Percentiles rank a stretch among this genome's conserved stretches.
Conservation (phyloP, 768 basidiomycete species). For the Psilocybe cubensis region DNA sequence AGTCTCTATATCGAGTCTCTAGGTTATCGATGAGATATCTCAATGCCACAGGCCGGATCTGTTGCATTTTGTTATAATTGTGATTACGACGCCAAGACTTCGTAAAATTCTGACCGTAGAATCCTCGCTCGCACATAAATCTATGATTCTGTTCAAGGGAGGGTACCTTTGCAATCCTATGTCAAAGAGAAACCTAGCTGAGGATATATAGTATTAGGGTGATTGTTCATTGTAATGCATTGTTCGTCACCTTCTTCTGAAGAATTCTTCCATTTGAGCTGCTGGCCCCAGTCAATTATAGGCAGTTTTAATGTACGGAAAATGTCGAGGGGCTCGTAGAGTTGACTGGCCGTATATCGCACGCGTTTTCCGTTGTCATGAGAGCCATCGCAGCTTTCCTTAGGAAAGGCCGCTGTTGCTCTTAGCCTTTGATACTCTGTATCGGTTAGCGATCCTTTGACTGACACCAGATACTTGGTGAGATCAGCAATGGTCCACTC, state of each 20-base stretch:
- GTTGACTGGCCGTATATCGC: conserved; percentile 66
- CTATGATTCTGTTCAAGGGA: conserved; percentile 64
- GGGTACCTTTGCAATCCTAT: conserved; percentile 75
- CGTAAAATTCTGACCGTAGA: conserved; percentile 29
- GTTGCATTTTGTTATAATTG: neutral
- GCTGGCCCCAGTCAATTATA: conserved; percentile 84
- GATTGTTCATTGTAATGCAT: neutral
- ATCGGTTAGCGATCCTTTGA: conserved; percentile 55
- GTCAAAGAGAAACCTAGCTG: conserved; percentile 81
- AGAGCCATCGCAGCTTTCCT: conserved; percentile 41
- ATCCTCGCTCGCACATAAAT: conserved; percentile 66
- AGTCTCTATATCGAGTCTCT: conserved; percentile 58
- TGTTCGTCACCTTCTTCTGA: conserved; percentile 81
- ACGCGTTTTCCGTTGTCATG: conserved; percentile 34
- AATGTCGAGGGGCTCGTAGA: conserved; percentile 83
- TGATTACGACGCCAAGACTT: neutral
- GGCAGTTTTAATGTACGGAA: conserved; percentile 79
- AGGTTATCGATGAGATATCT: conserved; percentile 85
- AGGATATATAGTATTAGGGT: neutral
- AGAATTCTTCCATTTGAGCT: conserved; percentile 75
- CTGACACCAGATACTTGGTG: conserved; percentile 84
- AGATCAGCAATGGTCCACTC: conserved; percentile 89
- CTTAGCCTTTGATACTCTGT: conserved; percentile 53
- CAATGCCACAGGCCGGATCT: conserved; percentile 64
- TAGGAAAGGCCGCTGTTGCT: conserved; percentile 81